Conservation (phyloP, 1,139 yeast genomes). For the Diutina neorugosa region DNA sequence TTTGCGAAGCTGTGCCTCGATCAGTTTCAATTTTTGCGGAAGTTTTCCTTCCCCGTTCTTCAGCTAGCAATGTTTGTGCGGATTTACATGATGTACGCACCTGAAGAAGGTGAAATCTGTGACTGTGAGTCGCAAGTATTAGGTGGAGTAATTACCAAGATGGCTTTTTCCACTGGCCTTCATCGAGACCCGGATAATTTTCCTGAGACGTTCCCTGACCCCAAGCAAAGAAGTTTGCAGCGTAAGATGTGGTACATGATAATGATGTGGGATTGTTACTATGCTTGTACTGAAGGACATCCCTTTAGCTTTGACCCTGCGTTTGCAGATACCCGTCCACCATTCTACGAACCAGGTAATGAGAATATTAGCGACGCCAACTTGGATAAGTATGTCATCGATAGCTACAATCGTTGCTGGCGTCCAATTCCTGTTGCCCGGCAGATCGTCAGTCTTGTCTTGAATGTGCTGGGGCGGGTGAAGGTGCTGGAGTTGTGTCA, state of each 20-base stretch:
- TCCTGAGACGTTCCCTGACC: slow-evolving; percentile 13
- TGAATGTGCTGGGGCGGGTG: not conserved
- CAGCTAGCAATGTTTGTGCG: slow-evolving; percentile 10
- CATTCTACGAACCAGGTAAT: not conserved
- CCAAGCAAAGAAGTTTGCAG: slow-evolving; percentile 23
- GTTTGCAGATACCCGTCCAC: slow-evolving; percentile 20
- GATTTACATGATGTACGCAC: slow-evolving; percentile 10
- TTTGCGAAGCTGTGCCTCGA: slow-evolving; percentile 17
- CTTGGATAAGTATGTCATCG: not conserved
- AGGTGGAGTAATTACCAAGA: slow-evolving; percentile 23
- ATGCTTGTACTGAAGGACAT: slow-evolving; percentile 27
- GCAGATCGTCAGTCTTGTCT: not conserved
- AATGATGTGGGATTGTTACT: slow-evolving; percentile 19
- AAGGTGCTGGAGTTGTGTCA: slow-evolving; percentile 2
- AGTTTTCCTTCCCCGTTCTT: slow-evolving; percentile 11
- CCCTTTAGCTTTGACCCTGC: slow-evolving; percentile 18
- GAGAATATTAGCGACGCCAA: not conserved
- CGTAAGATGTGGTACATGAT: slow-evolving; percentile 45
- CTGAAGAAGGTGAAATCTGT: slow-evolving; percentile 11
- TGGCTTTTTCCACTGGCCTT: slow-evolving; percentile 36
- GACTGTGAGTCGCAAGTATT: slow-evolving; percentile 14
- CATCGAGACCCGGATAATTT: slow-evolving; percentile 25
- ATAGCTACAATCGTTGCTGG: slow-evolving; percentile 9
- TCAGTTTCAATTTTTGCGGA: slow-evolving; percentile 24
- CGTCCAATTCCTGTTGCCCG: slow-evolving; percentile 1